Evolutionary conservation across 257 asterid species (phyloP).

Genomic region (Scutellaria minor): DNA sequence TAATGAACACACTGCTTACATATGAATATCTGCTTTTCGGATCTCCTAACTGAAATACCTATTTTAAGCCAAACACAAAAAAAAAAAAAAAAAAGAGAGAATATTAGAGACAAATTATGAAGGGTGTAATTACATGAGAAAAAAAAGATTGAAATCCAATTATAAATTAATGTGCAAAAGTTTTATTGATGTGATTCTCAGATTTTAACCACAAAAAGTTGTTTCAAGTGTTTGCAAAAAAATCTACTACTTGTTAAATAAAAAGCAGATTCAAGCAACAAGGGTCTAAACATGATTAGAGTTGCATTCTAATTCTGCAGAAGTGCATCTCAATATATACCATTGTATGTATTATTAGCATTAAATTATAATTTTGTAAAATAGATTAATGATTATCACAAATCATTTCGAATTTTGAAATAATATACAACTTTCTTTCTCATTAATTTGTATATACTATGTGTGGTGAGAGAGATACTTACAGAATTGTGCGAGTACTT

Average conservation of each 20-base stretch:
- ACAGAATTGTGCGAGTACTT: constrained; percentile 43
- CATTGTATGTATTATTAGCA: neutral
- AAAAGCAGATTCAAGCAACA: too few species aligned
- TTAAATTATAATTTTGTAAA: too few species aligned
- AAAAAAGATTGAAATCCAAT: too few species aligned
- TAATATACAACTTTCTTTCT: too few species aligned
- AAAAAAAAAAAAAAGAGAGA: neutral
- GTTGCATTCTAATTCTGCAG: too few species aligned
- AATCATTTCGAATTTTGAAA: neutral
- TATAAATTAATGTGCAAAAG: neutral
- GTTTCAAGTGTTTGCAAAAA: too few species aligned
- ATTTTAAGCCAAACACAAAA: constrained; percentile 28
- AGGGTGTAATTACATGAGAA: too few species aligned
- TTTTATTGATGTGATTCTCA: too few species aligned
- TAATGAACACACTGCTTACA: constrained; percentile 47
- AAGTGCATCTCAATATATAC: neutral
- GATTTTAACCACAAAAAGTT: too few species aligned
- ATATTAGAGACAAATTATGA: neutral
- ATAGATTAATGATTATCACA: neutral
- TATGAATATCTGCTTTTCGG: constrained; percentile 50
- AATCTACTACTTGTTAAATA: too few species aligned
- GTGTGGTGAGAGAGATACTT: constrained; percentile 12
- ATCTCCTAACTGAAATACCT: constrained; percentile 55
- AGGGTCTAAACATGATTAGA: too few species aligned
- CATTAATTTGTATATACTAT: too few species aligned